Evolutionary conservation across 2,329 filamentous ascomycete genomes (phyloP).

Genomic region (Calonectria hawksworthii): DNA sequence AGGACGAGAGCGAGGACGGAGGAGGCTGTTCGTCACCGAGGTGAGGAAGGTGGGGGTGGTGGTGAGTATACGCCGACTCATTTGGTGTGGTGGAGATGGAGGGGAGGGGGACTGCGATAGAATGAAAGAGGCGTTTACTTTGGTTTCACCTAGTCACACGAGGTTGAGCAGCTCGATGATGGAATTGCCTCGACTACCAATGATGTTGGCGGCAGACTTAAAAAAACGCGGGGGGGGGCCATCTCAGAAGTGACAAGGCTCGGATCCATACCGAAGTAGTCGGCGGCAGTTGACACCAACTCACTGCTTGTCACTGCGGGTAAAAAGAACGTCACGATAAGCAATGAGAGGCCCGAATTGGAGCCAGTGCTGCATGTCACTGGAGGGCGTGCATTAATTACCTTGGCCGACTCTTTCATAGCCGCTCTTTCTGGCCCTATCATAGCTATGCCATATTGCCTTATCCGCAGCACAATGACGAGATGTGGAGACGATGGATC

Average conservation of each 20-base stretch:
- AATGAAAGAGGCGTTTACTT: neutral
- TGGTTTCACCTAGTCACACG: no score
- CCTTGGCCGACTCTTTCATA: conserved; percentile 23
- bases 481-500: conserved; percentile 8
- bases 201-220: neutral
- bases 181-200: conserved; percentile 3
- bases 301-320: neutral
- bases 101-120: neutral
- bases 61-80: conserved; percentile 39
- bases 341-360: neutral
- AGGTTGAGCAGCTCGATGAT: neutral
- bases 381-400: conserved; percentile 35
- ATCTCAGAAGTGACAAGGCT: neutral
- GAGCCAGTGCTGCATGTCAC: neutral
- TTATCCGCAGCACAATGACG: conserved; percentile 28
- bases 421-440: conserved; percentile 29
- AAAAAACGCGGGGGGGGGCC: neutral
- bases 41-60: conserved; percentile 31
- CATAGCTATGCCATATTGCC: conserved; percentile 24
- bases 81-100: conserved; percentile 26
- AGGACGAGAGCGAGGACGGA: conserved; percentile 24
- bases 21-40: conserved; percentile 5
- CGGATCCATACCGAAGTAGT: neutral
- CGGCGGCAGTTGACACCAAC: neutral
- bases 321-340: neutral